These are phyloP conservation scores for Raphanus sativus DNA, from an alignment of 345 rosid genomes.

Conservation along the genomic window DNA sequence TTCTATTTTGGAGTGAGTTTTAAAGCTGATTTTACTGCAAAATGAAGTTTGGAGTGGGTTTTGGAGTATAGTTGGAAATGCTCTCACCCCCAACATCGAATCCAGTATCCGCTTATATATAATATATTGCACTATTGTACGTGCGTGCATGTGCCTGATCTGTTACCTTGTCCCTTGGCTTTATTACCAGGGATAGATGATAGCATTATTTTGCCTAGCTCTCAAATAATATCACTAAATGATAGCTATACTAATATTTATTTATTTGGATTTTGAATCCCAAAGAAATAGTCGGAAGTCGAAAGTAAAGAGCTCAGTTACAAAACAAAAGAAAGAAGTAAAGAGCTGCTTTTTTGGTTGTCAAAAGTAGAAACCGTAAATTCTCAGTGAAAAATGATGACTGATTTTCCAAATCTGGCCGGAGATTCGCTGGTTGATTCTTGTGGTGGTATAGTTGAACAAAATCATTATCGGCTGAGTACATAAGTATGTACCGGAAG, in stretches of 20 bases:
- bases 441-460: neutral
- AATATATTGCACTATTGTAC: neutral
- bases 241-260: neutral
- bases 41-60: no score
- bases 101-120: neutral
- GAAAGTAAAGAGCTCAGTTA: neutral
- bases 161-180: neutral
- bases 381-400: constrained; percentile 11
- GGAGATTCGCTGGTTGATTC: neutral
- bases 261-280: neutral
- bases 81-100: no score
- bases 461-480: neutral
- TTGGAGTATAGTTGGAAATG: no score
- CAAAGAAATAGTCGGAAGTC: neutral
- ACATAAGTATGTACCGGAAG: neutral
- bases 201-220: neutral
- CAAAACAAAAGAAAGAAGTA: no score
- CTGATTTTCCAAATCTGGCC: neutral
- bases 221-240: neutral
- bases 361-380: neutral
- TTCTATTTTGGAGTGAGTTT: no score
- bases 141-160: constrained; percentile 11
- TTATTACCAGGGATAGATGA: constrained; percentile 4
- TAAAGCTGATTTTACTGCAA: no score
- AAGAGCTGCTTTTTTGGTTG: constrained; percentile 17